These are phyloP conservation scores for Serendipita sp. DNA, from an alignment of 768 basidiomycete genomes.

Conservation along the genomic window DNA sequence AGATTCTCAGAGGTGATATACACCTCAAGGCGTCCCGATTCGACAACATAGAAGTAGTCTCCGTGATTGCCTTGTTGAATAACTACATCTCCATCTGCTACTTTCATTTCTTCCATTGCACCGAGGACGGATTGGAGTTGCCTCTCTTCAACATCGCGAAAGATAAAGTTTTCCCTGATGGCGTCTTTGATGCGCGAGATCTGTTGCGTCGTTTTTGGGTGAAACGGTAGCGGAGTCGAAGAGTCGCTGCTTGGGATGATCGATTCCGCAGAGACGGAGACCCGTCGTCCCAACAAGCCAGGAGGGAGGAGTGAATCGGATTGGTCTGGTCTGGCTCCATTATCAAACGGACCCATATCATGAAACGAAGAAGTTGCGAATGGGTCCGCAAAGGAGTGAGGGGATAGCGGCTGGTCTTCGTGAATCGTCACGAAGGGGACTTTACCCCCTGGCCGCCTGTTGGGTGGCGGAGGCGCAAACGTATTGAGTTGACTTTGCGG, in stretches of 20 bases:
- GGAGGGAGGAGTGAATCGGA: slow-evolving; percentile 18
- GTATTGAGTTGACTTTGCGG: not conserved
- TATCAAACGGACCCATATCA: not conserved
- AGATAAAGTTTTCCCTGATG: slow-evolving; percentile 80
- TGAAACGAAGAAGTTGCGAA: not conserved
- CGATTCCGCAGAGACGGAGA: slow-evolving; percentile 91
- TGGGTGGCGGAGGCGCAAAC: not conserved
- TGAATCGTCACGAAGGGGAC: not conserved
- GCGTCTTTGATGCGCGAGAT: slow-evolving; percentile 73
- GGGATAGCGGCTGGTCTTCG: slow-evolving; percentile 1
- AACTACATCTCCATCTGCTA: slow-evolving; percentile 64
- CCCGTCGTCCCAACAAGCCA: slow-evolving; percentile 75
- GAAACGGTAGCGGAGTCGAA: slow-evolving; percentile 56
- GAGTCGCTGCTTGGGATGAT: slow-evolving; percentile 61
- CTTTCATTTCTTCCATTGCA: slow-evolving; percentile 81
- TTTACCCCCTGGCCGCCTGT: not conserved
- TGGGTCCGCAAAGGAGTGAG: not conserved
- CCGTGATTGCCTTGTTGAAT: slow-evolving; percentile 95
- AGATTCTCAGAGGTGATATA: slow-evolving; percentile 43
- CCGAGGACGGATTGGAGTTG: slow-evolving; percentile 84
- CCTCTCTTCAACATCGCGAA: slow-evolving; percentile 91
- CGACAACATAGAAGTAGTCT: slow-evolving; percentile 95
- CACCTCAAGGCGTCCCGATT: slow-evolving; percentile 70
- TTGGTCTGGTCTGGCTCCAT: not conserved
- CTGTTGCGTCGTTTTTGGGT: slow-evolving; percentile 68